phyloP scores from a whole-genome alignment of 768 basidiomycete species.

The Dacryopinax spathularia region DNA sequence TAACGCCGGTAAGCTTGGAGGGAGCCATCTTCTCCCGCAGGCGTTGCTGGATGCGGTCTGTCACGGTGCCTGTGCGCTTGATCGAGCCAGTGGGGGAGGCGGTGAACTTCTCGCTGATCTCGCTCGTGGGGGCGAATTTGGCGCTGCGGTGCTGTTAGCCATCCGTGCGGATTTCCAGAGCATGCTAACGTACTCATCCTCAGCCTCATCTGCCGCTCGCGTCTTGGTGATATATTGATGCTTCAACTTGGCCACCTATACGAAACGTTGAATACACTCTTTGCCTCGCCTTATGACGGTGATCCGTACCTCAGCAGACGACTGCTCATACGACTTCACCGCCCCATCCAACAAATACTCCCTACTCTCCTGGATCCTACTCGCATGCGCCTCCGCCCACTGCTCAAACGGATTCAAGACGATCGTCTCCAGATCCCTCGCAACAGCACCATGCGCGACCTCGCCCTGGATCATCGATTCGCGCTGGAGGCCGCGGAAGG shows the following conservation, averaged over 20 bases:
- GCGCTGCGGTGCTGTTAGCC: slow-evolving; percentile 35
- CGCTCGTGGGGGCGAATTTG: slow-evolving; percentile 68
- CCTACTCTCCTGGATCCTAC: slow-evolving; percentile 46
- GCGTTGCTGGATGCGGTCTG: slow-evolving; percentile 73
- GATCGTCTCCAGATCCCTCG: slow-evolving; percentile 57
- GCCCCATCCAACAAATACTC: slow-evolving; percentile 47
- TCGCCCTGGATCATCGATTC: slow-evolving; percentile 62
- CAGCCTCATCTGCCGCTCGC: slow-evolving; percentile 76
- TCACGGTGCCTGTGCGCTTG: slow-evolving; percentile 59
- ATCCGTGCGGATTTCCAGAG: slow-evolving; percentile 2
- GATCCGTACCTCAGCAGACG: slow-evolving; percentile 42
- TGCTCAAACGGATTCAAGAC: slow-evolving; percentile 68
- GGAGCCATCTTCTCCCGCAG: slow-evolving; percentile 33
- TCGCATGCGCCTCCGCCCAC: slow-evolving; percentile 66
- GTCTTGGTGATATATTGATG: slow-evolving; percentile 63
- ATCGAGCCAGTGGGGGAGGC: slow-evolving; percentile 36
- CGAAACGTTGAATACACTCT: background rate
- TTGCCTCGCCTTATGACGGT: background rate
- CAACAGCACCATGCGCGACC: slow-evolving; percentile 47
- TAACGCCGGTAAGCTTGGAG: slow-evolving; percentile 23
- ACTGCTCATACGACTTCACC: slow-evolving; percentile 56
- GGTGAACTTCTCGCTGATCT: slow-evolving; percentile 56
- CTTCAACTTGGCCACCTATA: slow-evolving; percentile 49
- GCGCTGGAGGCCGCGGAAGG: slow-evolving; percentile 64
- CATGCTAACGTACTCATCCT: slow-evolving; percentile 63